Base-by-base conservation (phyloP, 2,329 filamentous ascomycete species). In the Epichloe typhina region DNA sequence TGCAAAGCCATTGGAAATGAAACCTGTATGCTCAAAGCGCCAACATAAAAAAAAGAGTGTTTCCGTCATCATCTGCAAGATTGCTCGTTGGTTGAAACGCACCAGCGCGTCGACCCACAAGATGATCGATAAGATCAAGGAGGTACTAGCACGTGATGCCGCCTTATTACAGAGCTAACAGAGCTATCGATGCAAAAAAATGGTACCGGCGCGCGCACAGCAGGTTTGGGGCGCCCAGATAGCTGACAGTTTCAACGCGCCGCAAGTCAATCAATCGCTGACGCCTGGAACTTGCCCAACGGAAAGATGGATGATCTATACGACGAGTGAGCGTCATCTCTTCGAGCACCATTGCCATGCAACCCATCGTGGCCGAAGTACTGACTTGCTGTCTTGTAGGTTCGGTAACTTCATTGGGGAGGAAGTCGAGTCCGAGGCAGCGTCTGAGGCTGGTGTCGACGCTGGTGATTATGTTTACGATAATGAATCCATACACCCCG, bases 351-450 rank as follows among this genome's bases (percentile, higher is more conserved):
- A 9, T 9, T 15, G n/a, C 3, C 43, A 4, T 31, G 6, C 17
- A 19, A 8, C 3, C 3, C 7, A 3, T 31, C 17, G 7, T 40
- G 19, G 13, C n/a, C 38, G 8, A 33, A 13, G n/a, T 5, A 50
- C 41, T 53, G 47, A 53, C 44, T 5, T 19, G 40, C 42, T 59
- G 23, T 47, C 31, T 31, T 49, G 12, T 4, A 94, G 88, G 75
- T 97, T 97, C 72, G 91, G 91, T 64, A 97, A 97, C 73, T 97
- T 93, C 71, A 95, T 97, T 65, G 93, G 93, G 64, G 93, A 96
- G 69, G 88, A 88, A 62, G 84, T 72, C 59, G 78, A 83, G 66
- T 93, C 88, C 52, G 90, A 95, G 64, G 84, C 86, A 63, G 91
- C 90, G 62, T 91, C 88, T 60, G 82, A 88, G 64, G 80, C 80